Conservation (phyloP, 805 yeast genomes). For the Wickerhamiella domercqiae region DNA sequence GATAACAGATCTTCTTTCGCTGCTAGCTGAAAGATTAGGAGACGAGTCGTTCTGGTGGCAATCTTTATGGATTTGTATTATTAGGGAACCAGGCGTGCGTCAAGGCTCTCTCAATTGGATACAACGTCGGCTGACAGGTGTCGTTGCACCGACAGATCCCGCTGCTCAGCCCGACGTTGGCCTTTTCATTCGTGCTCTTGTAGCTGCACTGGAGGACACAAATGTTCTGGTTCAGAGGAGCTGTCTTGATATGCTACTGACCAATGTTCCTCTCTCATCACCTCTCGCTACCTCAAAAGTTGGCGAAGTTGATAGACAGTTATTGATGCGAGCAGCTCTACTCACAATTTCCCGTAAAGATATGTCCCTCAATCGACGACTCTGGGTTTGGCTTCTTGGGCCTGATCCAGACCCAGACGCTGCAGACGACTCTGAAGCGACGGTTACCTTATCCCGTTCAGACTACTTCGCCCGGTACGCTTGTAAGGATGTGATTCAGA, state of each 20-base stretch:
- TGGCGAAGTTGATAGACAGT: constrained; percentile 37
- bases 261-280: constrained; percentile 48
- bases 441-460: constrained; percentile 24
- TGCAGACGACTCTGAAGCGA: background rate
- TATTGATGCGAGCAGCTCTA: constrained; percentile 47
- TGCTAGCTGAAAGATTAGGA: constrained; percentile 37
- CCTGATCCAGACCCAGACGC: constrained; percentile 35
- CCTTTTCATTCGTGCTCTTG: constrained; percentile 55
- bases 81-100: constrained; percentile 64
- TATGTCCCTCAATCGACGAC: constrained; percentile 84
- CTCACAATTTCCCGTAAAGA: constrained; percentile 60
- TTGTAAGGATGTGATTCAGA: constrained; percentile 32
- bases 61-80: constrained; percentile 53
- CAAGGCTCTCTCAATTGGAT: constrained; percentile 76
- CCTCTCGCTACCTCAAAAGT: constrained; percentile 35
- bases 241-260: constrained; percentile 61
- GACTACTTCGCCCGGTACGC: constrained; percentile 52
- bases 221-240: constrained; percentile 71
- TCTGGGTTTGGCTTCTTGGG: constrained; percentile 89
- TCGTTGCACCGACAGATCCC: constrained; percentile 19
- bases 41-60: constrained; percentile 82
- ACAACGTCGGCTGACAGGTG: constrained; percentile 15
- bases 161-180: constrained; percentile 70
- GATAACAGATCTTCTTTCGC: constrained; percentile 43
- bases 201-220: constrained; percentile 51